Evolutionary conservation across 1,284 basidiomycete species (phyloP), one percentile per base, ranked within the genome.

Genomic region (Cutaneotrichosporon spelunceum): DNA sequence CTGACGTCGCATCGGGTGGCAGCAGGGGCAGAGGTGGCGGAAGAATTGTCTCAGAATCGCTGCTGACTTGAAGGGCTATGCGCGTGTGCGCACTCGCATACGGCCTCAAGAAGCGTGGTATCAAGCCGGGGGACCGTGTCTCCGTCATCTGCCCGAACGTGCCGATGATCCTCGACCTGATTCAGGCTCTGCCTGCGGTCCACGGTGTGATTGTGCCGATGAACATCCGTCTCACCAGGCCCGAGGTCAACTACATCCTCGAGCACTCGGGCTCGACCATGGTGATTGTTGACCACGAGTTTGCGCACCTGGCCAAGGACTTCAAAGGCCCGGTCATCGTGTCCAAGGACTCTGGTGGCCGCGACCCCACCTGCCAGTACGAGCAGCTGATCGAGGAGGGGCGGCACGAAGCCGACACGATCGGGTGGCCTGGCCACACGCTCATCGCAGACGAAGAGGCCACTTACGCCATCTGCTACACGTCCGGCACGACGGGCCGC

Each of bases 101-200:
- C 56, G 91, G 91, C 0, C 80, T 93, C 45, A 68, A 89, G 10
- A 77, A 74, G 3, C 78, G 91, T 70, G 90, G 89, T 19, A 85
- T 93, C 9, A 79, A 82, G 72, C 88, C 85, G 70, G 91, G 90
- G 0, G 89, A 92, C 68, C 81, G 90, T 26, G 86, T 93, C 23
- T 90, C 84, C 2, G 87, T 91, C 10, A 65, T 65, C 64, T 59
- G 60, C 55, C 64, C 64, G 4, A 65, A 65, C 47, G 60, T 60
- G 44, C 64, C 64, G 50, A 59, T 62, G 57, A 65, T 65, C 55
- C 55, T 65, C 45, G 64, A 65, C 60, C 50, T 65, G 30, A 57
- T 62, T 45, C 64, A 65, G 58, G 64, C 64, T 0, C 34, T 60
- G 4, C 64, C 64, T 1, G 64, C 64, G 10, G 57, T 65, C 47